Evolutionary conservation across 2,329 filamentous ascomycete genomes (phyloP).

Genomic region (Chrysoporthe cubensis): DNA sequence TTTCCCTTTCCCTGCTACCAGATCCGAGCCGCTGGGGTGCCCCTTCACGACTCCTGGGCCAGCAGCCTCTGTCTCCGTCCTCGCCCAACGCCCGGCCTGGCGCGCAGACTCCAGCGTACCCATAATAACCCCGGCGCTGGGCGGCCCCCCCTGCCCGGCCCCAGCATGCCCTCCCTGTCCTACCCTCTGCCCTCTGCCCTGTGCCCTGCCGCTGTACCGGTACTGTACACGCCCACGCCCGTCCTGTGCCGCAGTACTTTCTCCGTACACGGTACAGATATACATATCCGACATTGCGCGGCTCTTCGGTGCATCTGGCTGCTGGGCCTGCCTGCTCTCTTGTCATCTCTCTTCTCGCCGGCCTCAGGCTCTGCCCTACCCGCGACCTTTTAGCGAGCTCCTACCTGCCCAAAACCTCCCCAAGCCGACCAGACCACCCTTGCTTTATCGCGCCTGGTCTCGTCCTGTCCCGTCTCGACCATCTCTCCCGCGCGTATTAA

Average conservation of each 20-base stretch:
- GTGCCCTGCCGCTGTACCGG: not conserved
- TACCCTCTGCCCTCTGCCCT: not conserved
- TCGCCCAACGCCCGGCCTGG: not conserved
- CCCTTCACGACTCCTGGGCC: not conserved
- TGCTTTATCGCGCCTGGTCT: not conserved
- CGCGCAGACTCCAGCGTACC: not conserved
- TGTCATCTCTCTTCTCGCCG: slow-evolving; percentile 7
- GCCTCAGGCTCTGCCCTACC: slow-evolving; percentile 10
- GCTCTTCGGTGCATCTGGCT: slow-evolving; percentile 16
- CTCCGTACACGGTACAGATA: not conserved
- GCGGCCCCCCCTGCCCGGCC: too few species aligned
- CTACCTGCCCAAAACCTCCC: not conserved
- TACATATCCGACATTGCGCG: slow-evolving; percentile 21
- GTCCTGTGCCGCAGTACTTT: not conserved
- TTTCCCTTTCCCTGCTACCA: not conserved
- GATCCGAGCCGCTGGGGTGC: not conserved
- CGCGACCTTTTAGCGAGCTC: slow-evolving; percentile 2
- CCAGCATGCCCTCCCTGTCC: not conserved
- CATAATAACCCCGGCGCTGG: slow-evolving; percentile 17
- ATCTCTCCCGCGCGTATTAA: slow-evolving; percentile 15
- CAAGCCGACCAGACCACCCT: not conserved
- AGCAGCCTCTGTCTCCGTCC: not conserved
- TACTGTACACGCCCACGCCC: not conserved
- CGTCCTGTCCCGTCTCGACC: not conserved
- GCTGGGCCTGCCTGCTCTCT: not conserved